Conservation (phyloP, 192 early-diverging fungal genomes). For the Geosiphon pyriformis region DNA sequence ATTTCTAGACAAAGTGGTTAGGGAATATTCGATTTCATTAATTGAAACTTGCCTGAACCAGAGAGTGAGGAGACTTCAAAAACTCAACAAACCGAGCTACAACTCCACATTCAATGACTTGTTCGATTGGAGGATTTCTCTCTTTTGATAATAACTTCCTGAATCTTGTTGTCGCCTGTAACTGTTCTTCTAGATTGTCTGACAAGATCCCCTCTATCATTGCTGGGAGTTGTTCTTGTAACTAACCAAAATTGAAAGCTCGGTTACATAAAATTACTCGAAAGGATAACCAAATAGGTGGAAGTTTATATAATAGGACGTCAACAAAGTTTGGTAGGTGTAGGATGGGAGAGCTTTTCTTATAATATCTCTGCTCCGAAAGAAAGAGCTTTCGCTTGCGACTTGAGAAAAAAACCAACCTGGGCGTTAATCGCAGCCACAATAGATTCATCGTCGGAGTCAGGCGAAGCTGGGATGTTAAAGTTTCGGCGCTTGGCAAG, state of each 20-base stretch:
- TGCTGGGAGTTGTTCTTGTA: conserved; percentile 69
- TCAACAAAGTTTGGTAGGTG: too few relatives aligned
- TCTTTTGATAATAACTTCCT: conserved; percentile 93
- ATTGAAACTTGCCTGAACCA: conserved; percentile 65
- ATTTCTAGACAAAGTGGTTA: too few relatives aligned
- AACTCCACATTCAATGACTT: conserved; percentile 90
- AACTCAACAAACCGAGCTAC: conserved; percentile 96
- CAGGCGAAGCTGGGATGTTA: conserved; percentile 51
- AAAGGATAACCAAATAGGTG: too few relatives aligned
- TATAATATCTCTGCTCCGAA: too few relatives aligned
- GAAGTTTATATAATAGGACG: too few relatives aligned
- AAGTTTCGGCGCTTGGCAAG: conserved; percentile 91
- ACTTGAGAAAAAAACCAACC: conserved; percentile 34
- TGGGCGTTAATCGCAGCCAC: conserved; percentile 45
- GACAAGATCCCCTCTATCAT: conserved; percentile 82
- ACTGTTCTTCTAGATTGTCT: conserved; percentile 70
- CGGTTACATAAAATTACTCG: too few relatives aligned
- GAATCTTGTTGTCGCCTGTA: conserved; percentile 80
- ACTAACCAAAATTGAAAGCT: conserved; percentile 36
- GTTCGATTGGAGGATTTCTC: conserved; percentile 93
- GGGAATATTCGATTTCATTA: too few relatives aligned
- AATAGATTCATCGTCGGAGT: conserved; percentile 76
- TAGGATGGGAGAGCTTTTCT: too few relatives aligned
- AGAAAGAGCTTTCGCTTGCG: not conserved
- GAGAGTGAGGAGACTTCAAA: conserved; percentile 71